These are phyloP conservation scores for Arxiozyma slooffiae DNA, from an alignment of 1,139 yeast genomes.

Conservation along the genomic window DNA sequence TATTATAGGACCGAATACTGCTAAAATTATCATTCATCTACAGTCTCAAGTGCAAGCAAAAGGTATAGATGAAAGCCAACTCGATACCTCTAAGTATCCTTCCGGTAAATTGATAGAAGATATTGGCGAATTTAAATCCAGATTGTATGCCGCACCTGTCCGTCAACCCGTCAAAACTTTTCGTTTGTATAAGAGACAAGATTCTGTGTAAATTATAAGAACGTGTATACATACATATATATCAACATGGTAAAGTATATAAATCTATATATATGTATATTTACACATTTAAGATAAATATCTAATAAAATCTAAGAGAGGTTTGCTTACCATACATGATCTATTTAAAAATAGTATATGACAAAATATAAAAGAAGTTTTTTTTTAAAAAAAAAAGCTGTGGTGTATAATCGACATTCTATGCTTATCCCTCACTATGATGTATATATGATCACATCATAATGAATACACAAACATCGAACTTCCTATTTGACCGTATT, in stretches of 20 bases:
- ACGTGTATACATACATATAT: not conserved
- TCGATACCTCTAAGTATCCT: slow-evolving; percentile 27
- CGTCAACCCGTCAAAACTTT: slow-evolving; percentile 34
- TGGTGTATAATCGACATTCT: slow-evolving; percentile 34
- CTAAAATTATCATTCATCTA: slow-evolving; percentile 56
- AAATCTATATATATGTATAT: too few relatives aligned
- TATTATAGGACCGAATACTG: slow-evolving; percentile 36
- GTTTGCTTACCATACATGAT: not conserved
- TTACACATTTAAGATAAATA: not conserved
- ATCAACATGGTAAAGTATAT: too few relatives aligned
- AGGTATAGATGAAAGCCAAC: slow-evolving; percentile 18
- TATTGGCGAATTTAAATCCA: slow-evolving; percentile 38
- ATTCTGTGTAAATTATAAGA: not conserved
- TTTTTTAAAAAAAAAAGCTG: slow-evolving; percentile 20
- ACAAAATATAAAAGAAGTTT: not conserved
- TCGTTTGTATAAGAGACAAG: slow-evolving; percentile 8
- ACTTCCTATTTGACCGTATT: slow-evolving; percentile 32
- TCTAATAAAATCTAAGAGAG: too few relatives aligned
- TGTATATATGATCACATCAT: not conserved
- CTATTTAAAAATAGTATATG: not conserved
- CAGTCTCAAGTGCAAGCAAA: slow-evolving; percentile 43
- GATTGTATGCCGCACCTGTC: slow-evolving; percentile 36
- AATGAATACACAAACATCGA: slow-evolving; percentile 28
- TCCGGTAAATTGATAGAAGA: slow-evolving; percentile 32
- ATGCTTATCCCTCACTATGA: slow-evolving; percentile 24